Conservation (phyloP, 2,329 filamentous ascomycete genomes). For the Curvularia verruculosa region DNA sequence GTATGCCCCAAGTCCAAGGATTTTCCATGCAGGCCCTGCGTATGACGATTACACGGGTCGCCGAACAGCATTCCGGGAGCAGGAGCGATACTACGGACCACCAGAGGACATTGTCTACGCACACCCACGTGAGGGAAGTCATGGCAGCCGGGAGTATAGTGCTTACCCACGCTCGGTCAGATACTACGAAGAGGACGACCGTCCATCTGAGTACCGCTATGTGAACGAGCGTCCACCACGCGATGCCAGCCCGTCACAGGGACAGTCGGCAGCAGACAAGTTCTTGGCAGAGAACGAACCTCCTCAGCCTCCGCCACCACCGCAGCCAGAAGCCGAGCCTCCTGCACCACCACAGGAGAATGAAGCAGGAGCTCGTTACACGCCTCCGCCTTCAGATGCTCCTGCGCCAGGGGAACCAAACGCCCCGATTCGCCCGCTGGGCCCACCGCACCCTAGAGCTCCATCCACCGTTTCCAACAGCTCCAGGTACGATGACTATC, state of each 20-base stretch:
- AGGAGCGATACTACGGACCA: slow-evolving; percentile 38
- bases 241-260: slow-evolving; percentile 30
- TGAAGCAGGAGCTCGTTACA: slow-evolving; percentile 40
- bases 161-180: slow-evolving; percentile 36
- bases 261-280: slow-evolving; percentile 42
- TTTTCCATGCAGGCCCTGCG: slow-evolving; percentile 33
- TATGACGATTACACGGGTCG: slow-evolving; percentile 42
- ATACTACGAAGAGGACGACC: slow-evolving; percentile 36
- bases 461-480: slow-evolving; percentile 44
- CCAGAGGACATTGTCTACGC: slow-evolving; percentile 38
- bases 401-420: slow-evolving; percentile 23
- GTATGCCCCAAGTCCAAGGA: slow-evolving; percentile 37
- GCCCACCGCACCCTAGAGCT: slow-evolving; percentile 28
- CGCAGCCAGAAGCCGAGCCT: slow-evolving; percentile 24
- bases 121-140: slow-evolving; percentile 36
- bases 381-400: slow-evolving; percentile 34
- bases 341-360: slow-evolving; percentile 26
- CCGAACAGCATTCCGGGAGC: slow-evolving; percentile 41
- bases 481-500: slow-evolving; percentile 40
- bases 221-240: slow-evolving; percentile 28
- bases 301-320: slow-evolving; percentile 15
- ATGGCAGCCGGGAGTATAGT: slow-evolving; percentile 34
- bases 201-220: slow-evolving; percentile 31
- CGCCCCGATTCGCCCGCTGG: slow-evolving; percentile 21
- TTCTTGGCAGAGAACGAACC: slow-evolving; percentile 42